Percentiles rank a stretch among this genome's conserved stretches.
phyloP scores from a whole-genome alignment of 768 basidiomycete species.

The Leccinum aurantiacum region DNA sequence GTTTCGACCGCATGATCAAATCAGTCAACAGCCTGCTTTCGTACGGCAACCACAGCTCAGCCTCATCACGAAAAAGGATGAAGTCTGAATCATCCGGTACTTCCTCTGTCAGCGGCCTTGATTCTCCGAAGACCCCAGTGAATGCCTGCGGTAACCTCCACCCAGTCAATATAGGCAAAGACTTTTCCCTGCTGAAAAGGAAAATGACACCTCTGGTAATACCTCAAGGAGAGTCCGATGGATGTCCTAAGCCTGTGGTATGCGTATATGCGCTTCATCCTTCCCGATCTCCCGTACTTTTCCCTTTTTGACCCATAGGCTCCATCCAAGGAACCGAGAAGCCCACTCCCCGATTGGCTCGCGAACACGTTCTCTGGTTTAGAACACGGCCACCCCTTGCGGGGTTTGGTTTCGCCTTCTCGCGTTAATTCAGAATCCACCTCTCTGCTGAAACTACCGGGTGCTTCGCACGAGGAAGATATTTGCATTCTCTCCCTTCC shows the following conservation, averaged over 20 bases:
- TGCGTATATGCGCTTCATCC: constrained; percentile 31
- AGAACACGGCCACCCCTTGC: constrained; percentile 35
- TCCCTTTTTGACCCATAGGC: constrained; percentile 15
- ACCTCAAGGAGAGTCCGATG: constrained; percentile 10
- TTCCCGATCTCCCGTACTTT: constrained; percentile 13
- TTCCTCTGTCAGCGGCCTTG: constrained; percentile 44
- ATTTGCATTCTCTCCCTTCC: constrained; percentile 33
- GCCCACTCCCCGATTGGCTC: constrained; percentile 56
- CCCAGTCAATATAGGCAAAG: constrained; percentile 39
- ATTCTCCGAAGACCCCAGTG: constrained; percentile 41
- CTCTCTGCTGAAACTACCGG: constrained; percentile 2
- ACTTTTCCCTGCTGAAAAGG: constrained; percentile 47
- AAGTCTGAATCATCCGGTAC: constrained; percentile 40
- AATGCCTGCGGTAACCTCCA: constrained; percentile 39
- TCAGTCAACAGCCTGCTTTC: constrained; percentile 47
- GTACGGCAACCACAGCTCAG: constrained; percentile 19
- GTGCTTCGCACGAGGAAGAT: constrained; percentile 17
- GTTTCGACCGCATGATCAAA: constrained; percentile 68
- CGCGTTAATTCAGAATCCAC: constrained; percentile 7
- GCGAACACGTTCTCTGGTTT: constrained; percentile 50
- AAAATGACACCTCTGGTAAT: constrained; percentile 8
- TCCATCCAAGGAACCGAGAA: constrained; percentile 24
- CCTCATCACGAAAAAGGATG: constrained; percentile 30
- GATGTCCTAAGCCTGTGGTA: constrained; percentile 20
- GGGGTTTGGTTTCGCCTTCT: constrained; percentile 30